Percentiles rank a stretch among this genome's conserved stretches.
Conservation (phyloP, 2,329 filamentous ascomycete genomes). For the Neopestalotiopsis sp. region DNA sequence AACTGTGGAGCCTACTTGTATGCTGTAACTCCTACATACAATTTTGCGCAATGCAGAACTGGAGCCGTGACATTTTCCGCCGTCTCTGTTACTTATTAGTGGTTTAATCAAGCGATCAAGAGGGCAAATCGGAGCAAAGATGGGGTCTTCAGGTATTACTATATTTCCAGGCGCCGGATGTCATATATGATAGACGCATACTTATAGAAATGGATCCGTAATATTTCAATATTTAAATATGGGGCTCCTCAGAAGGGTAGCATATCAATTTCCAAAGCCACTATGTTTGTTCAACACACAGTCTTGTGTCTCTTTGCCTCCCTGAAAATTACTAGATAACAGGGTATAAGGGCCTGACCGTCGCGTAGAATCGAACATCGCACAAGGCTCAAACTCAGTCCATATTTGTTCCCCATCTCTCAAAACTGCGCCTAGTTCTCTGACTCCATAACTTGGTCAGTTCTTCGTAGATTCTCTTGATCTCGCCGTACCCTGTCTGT, state of each 20-base stretch:
- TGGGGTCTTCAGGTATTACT: neutral
- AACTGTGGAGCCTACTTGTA: neutral
- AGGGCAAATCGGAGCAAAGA: neutral
- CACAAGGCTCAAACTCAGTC: no score
- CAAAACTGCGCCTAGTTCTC: no score
- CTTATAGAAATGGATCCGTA: neutral
- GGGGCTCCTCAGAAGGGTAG: neutral
- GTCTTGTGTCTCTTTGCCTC: neutral
- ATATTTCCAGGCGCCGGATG: no score
- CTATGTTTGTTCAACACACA: neutral
- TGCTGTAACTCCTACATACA: neutral
- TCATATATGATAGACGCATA: no score
- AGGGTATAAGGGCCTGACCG: no score
- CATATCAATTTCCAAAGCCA: neutral
- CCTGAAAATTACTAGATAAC: no score
- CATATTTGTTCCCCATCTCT: no score
- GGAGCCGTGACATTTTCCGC: no score
- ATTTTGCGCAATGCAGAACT: neutral
- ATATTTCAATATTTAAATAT: neutral
- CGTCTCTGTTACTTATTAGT: neutral
- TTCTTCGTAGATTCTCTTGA: no score
- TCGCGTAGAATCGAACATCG: no score
- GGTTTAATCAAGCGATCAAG: neutral
- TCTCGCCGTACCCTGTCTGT: no score
- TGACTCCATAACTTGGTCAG: no score